Base-by-base conservation (phyloP, 495 filamentous ascomycete genomes). In the Tuber aestivum region DNA sequence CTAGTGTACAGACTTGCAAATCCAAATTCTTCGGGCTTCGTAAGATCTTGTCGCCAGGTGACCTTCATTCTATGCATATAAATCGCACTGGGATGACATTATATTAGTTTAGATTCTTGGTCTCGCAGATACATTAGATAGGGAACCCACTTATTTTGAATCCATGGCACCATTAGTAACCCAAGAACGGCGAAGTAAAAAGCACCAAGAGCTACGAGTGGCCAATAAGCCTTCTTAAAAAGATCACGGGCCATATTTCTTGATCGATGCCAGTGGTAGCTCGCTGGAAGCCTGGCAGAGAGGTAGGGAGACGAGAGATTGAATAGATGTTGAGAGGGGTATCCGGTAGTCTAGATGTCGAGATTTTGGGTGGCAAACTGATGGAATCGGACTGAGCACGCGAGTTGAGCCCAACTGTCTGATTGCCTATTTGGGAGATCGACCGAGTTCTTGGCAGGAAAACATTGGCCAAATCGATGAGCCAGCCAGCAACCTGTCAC, bases 11-110 rank as follows among this genome's bases (percentile, higher is more conserved):
- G 86, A 91, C 90, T 90, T 45, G 90, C 83, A 75, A 92, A 93
- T 0, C 91, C 91, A 83, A 92, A 93, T 35, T 87, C 82, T 78
- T 93, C 91, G 0, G 90, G 88, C n/a, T 87, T 84, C 74, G 89
- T 88, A 40, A 91, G 76, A 81, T 92, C 86, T 68, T 91, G 84
- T 85, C 87, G 88, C 75, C 87, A 85, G 45, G 84, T 84, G 0
- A 89, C 85, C 72, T 91, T 88, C 73, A 92, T 74, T 56, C 88
- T 89, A 79, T 92, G 86, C 73, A 87, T 87, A 80, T 93, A 93
- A 38, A 93, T 83, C 10, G 86, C 87, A 76, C 91, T 92, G 8
- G 56, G 75, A 56, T 61, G 4, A 10, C 21, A 56, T 14, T 78
- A 75, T 78, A 37, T 78, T 48, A 69, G 23, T 44, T 10, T 32